Conservation (phyloP, 164 flowering plant genomes). For the Annona squamosa region DNA sequence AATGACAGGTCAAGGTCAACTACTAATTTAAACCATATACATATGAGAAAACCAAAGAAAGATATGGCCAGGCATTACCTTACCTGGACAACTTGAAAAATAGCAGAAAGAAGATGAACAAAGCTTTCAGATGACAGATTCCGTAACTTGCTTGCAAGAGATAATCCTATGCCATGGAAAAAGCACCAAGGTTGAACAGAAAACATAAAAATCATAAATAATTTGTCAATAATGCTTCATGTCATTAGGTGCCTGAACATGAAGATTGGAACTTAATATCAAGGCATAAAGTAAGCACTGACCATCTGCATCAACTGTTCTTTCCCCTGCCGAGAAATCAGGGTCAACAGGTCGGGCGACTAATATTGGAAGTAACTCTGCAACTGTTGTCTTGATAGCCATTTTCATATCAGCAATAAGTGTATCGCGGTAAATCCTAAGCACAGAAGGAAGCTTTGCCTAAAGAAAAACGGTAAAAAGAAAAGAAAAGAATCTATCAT, state of each 20-base stretch:
- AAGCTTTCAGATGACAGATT: slow-evolving; percentile 84
- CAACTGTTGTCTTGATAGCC: slow-evolving; percentile 82
- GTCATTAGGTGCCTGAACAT: neutral
- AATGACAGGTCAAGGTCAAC: neutral
- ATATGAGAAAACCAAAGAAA: neutral
- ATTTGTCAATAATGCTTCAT: neutral
- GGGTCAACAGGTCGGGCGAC: slow-evolving; percentile 49
- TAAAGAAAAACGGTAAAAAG: slow-evolving; percentile 20
- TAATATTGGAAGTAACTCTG: slow-evolving; percentile 81
- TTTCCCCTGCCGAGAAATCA: slow-evolving; percentile 58
- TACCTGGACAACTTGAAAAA: slow-evolving; percentile 91
- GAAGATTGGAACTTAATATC: neutral
- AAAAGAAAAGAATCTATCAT: no score
- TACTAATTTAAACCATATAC: no score
- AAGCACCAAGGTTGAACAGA: slow-evolving; percentile 2
- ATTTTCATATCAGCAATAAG: slow-evolving; percentile 89
- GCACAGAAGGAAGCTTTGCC: slow-evolving; percentile 87
- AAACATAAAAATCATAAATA: neutral
- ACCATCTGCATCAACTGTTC: slow-evolving; percentile 74
- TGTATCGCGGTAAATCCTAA: slow-evolving; percentile 88
- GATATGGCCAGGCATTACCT: slow-evolving; percentile 32
- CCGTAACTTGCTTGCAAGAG: slow-evolving; percentile 88
- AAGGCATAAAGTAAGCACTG: slow-evolving; percentile 11
- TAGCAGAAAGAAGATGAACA: slow-evolving; percentile 71
- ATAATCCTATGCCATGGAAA: slow-evolving; percentile 37